Conservation (phyloP, 257 asterid species). For the Solanum sitiens region DNA sequence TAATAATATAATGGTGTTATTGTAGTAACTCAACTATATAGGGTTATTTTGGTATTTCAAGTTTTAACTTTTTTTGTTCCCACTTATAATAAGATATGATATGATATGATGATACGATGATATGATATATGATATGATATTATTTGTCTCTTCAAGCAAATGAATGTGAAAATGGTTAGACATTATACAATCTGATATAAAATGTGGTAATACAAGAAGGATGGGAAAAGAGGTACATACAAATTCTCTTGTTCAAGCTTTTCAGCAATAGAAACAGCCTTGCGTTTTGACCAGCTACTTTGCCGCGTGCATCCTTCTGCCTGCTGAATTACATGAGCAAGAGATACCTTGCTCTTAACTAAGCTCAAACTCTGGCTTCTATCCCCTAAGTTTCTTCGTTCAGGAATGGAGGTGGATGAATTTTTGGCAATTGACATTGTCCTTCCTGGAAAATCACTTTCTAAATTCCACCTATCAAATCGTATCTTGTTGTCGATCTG, state of each 20-base stretch:
- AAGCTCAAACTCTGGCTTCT: conserved; percentile 60
- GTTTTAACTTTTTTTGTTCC: too few species aligned
- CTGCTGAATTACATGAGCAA: conserved; percentile 88
- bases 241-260: conserved; percentile 88
- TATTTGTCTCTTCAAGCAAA: not conserved
- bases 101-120: too few species aligned
- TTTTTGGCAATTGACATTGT: not conserved
- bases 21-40: too few species aligned
- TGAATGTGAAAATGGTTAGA: not conserved
- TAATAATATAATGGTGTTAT: too few species aligned
- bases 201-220: not conserved
- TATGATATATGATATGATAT: not conserved
- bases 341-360: conserved; percentile 78
- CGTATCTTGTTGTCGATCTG: not conserved
- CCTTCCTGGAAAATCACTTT: conserved; percentile 10
- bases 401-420: conserved; percentile 11
- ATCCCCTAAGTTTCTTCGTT: conserved; percentile 32
- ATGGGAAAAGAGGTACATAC: conserved; percentile 34
- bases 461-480: conserved; percentile 4
- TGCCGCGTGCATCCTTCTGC: conserved; percentile 61
- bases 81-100: too few species aligned
- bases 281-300: conserved; percentile 76
- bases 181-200: not conserved
- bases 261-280: conserved; percentile 88
- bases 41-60: too few species aligned